Percentiles rank a stretch among this genome's conserved stretches.
phyloP scores from a whole-genome alignment of 495 filamentous ascomycete genomes.

The Neurospora intermedia region DNA sequence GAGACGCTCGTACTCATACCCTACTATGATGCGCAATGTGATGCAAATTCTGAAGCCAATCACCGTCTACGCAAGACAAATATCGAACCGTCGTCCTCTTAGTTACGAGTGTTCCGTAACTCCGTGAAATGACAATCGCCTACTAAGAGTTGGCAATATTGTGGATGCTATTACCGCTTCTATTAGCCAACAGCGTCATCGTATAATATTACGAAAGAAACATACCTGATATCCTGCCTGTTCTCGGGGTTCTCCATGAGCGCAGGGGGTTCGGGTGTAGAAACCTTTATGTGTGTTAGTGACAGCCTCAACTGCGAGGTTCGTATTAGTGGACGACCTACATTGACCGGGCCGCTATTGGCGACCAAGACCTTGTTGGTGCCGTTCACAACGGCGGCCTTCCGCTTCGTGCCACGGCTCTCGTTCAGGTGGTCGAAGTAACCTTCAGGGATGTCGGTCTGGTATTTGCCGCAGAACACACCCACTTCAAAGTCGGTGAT shows the following conservation, averaged over 20 bases:
- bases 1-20: not conserved
- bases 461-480: constrained; percentile 87
- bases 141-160: constrained; percentile 2
- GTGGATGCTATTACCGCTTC: not conserved
- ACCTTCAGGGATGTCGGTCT: constrained; percentile 68
- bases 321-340: not conserved
- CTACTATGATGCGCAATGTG: not conserved
- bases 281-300: not conserved
- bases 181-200: not conserved
- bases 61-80: not conserved
- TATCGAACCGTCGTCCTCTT: not conserved
- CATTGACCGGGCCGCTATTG: constrained; percentile 16
- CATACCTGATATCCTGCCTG: constrained; percentile 13
- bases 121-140: not conserved
- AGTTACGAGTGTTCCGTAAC: not conserved
- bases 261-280: not conserved
- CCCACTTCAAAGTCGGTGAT: constrained; percentile 77
- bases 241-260: constrained; percentile 9
- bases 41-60: not conserved
- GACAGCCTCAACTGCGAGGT: not conserved
- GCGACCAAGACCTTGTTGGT: not conserved
- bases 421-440: constrained; percentile 83
- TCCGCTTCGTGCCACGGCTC: constrained; percentile 61
- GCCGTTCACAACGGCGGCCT: constrained; percentile 17
- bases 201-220: not conserved